phyloP scores from a whole-genome alignment of 2,329 filamentous ascomycete genomes.

The Aspergillus flavus region DNA sequence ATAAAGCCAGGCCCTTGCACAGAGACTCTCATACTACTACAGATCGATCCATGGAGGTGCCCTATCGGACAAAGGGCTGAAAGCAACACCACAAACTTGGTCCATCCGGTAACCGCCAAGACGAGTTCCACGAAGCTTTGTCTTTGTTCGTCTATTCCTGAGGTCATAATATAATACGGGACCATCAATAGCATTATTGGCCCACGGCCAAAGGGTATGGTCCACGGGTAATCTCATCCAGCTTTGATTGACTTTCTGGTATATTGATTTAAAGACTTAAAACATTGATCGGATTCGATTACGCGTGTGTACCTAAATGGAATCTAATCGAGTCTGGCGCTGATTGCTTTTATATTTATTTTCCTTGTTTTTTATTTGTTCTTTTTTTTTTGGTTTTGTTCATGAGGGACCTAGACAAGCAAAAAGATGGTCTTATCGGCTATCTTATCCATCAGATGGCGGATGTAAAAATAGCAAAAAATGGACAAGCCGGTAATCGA shows the following conservation, averaged over 20 bases:
- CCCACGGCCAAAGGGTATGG: no score
- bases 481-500: constrained; percentile 17
- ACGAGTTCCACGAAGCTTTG: background rate
- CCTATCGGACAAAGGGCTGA: background rate
- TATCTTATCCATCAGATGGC: background rate
- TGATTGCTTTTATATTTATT: no score
- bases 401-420: no score
- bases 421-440: no score
- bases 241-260: no score
- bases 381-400: no score
- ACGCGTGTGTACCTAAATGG: no score
- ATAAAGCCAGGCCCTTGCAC: background rate
- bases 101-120: background rate
- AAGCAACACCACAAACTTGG: background rate
- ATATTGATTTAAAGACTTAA: no score
- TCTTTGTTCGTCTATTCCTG: background rate
- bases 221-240: background rate
- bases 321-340: no score
- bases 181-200: background rate
- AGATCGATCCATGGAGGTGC: background rate
- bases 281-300: no score
- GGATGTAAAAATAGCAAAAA: background rate
- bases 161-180: background rate
- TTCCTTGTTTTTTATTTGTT: no score
- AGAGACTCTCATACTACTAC: background rate